Evolutionary conservation across 2,329 filamentous ascomycete genomes (phyloP).

Genomic region (Talaromyces sp.): DNA sequence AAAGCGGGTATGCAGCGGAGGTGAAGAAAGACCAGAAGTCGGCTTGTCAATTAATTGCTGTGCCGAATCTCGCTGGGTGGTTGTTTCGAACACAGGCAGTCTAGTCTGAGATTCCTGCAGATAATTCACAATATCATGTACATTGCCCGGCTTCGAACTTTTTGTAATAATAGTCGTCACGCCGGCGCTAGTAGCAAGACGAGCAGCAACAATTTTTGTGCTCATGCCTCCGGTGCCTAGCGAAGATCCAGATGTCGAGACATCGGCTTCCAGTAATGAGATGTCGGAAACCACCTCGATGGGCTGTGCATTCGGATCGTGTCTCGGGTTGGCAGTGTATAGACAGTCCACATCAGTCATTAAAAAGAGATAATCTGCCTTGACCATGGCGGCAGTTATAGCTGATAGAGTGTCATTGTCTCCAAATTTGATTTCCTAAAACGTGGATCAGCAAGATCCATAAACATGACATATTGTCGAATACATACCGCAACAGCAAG

Average conservation of each 20-base stretch:
- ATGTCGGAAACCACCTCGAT: slow-evolving; percentile 95
- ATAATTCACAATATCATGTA: slow-evolving; percentile 79
- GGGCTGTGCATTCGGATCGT: slow-evolving; percentile 76
- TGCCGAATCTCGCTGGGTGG: slow-evolving; percentile 19
- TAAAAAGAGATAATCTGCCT: slow-evolving; percentile 92
- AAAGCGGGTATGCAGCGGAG: slow-evolving; percentile 87
- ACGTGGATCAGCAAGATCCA: slow-evolving; percentile 9
- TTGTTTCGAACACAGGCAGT: background rate
- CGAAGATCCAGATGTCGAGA: slow-evolving; percentile 82
- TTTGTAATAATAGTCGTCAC: slow-evolving; percentile 95
- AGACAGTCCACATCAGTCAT: slow-evolving; percentile 99
- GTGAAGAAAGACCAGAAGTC: slow-evolving; percentile 36
- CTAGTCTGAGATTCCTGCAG: slow-evolving; percentile 51
- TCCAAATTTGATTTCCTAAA: slow-evolving; percentile 90
- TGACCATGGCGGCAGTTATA: slow-evolving; percentile 95
- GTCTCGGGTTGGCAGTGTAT: slow-evolving; percentile 92
- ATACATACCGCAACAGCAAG: slow-evolving; percentile 69
- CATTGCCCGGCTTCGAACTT: slow-evolving; percentile 90
- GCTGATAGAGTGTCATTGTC: slow-evolving; percentile 97
- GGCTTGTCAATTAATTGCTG: slow-evolving; percentile 35
- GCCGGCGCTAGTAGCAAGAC: slow-evolving; percentile 86
- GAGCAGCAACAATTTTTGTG: slow-evolving; percentile 92
- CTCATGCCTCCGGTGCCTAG: slow-evolving; percentile 95
- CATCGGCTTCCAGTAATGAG: slow-evolving; percentile 74
- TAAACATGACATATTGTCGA: background rate